phyloP scores from a whole-genome alignment of 129 eudicot genomes.

The Glebionis coronaria region DNA sequence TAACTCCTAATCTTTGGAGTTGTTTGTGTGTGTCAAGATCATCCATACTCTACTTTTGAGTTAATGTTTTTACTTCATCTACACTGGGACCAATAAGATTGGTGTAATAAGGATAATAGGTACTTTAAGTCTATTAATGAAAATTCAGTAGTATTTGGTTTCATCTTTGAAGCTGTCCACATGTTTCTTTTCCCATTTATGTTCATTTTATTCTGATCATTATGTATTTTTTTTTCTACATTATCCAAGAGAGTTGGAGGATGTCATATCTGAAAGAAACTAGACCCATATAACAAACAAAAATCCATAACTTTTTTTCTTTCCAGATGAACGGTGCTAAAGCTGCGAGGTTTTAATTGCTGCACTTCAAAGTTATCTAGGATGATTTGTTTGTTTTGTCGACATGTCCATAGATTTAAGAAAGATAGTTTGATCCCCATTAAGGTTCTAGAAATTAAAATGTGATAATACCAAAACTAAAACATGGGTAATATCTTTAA shows the following conservation, averaged over 20 bases:
- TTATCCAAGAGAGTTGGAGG: constrained; percentile 31
- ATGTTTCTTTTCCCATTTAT: constrained; percentile 30
- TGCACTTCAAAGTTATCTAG: not conserved
- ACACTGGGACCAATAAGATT: constrained; percentile 19
- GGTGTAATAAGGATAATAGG: constrained; percentile 16
- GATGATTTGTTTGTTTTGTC: constrained; percentile 5
- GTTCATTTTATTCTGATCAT: constrained; percentile 22
- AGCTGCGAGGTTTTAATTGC: constrained; percentile 3
- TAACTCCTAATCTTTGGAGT: constrained; percentile 16
- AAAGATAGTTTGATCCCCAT: not conserved
- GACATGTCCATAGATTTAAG: not conserved
- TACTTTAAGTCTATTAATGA: constrained; percentile 14
- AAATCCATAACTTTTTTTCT: constrained; percentile 1
- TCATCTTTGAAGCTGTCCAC: constrained; percentile 29
- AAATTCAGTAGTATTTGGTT: constrained; percentile 11
- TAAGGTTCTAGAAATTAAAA: constrained; percentile 15
- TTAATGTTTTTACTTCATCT: constrained; percentile 9
- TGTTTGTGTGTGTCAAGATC: constrained; percentile 26
- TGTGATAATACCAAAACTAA: constrained; percentile 9
- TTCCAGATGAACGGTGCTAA: not conserved
- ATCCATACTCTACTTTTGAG: constrained; percentile 16
- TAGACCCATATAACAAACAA: constrained; percentile 19
- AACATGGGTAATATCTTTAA: not conserved
- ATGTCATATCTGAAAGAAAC: constrained; percentile 37
- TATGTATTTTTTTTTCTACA: constrained; percentile 12